Base-by-base conservation (phyloP, 257 asterid species). In the Coffea canephora region DNA sequence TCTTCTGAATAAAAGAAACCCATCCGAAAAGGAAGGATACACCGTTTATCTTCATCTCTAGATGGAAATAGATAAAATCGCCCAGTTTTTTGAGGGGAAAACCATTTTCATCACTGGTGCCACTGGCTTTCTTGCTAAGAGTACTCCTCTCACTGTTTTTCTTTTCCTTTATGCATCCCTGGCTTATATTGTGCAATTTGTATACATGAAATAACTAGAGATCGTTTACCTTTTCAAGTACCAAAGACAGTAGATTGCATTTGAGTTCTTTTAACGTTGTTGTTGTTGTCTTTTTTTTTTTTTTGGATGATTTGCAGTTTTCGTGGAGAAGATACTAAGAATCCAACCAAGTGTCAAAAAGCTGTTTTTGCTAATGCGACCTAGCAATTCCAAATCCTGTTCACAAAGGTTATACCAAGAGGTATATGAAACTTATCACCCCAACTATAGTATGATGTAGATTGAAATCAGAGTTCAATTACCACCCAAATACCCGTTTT, bases 101-200 rank as follows among this genome's bases (percentile, higher is more conserved):
- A 83, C 91, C 39, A 87, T 90, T 81, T 84, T 90, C 68, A 85
- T 90, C 76, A 90, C 93, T 2, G 95, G 93, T 59, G 31, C 31
- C 31, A 59, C 31, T 59, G 31, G 66, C 11, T 59, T 59, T 19
- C 31, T 21, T 21, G 66, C 27, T 13, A 23, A 59, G 66, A 59
- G 66, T 59, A 21, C 12, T 23, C 31, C 31, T 59, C 66, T 59
- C 66, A 5, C 8, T 6, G 12, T 0, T 2, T 8, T 59, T 59
- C 31, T 59, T 59, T 59, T 59, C 31, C 66, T 59, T 59, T 5
- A 23, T 57, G 25, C 65, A 19, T 54, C 4, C 0, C 6, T 57
- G 65, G 4, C 25, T 19, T 57, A 3, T 18, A 39, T 39, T 57
- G 11, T 59, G 27, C 66, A 21, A 59, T 59, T 3, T 55, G 31